Evolutionary conservation across 768 basidiomycete species (phyloP), one percentile per base, ranked within the genome.

Genomic region (Boletellus ananas): DNA sequence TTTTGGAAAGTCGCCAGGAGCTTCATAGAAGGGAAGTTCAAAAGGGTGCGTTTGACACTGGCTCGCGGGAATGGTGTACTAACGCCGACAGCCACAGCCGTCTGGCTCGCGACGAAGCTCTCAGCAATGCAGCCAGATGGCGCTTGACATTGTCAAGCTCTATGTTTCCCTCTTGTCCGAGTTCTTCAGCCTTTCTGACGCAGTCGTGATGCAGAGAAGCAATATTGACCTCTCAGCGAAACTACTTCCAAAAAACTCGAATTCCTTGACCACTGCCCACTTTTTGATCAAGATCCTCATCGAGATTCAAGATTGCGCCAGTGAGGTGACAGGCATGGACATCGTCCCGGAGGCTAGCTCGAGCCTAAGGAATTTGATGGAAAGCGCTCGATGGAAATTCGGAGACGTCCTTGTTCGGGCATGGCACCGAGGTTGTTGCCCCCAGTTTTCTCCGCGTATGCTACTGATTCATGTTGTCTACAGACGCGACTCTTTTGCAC

Each of bases 1-100:
- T 97, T 97, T 70, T 95, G 93, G 92, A 87, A 84, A 63, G 89
- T 99, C 42, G 85, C 90, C 2, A 90, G 82, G 67, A 83, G 80
- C 20, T 95, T 94, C 62, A 83, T 94, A 72, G 94, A 96, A 37
- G 95, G 96, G 5, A 93, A 90, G 67, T 94, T 89, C 65, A 87
- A 84, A 66, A 92, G 85, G 79, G 94, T 94, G 47, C 48, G 71
- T 63, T 44, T 31, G 25, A 33, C 17, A 3, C 34, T 36, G 8
- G 18, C 21, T 39, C 14, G 18, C 12, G 14, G 9, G 16, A 8
- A 49, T 31, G 29, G 33, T 29, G 1, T 39, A 21, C 41, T 50
- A 17, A 67, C 17, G 16, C n/a, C 20, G 3, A 23, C 12, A 27
- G 35, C 42, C 58, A 59, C 34, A 71, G 61, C 58, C 55, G 64